A percentile compares a stretch with the other conserved stretches of the same genome.
Evolutionary conservation across 2,329 filamentous ascomycete genomes (phyloP).

Genomic region (Thelonectria discophora): DNA sequence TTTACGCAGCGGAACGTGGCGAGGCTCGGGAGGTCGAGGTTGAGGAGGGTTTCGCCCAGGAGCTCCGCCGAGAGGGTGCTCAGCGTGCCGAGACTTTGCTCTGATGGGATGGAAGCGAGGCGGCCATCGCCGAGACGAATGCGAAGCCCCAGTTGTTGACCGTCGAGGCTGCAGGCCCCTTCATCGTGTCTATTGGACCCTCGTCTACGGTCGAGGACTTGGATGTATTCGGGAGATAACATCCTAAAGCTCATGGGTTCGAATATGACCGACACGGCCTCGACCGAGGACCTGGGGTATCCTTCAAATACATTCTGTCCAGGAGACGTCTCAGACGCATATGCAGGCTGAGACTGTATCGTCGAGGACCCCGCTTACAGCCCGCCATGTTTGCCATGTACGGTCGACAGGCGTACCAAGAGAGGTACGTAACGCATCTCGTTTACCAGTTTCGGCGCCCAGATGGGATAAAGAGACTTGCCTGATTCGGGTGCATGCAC

Average conservation of each 20-base stretch:
- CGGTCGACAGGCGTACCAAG: background rate
- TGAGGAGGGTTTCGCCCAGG: slow-evolving; percentile 38
- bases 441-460: background rate
- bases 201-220: background rate
- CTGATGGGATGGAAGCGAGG: slow-evolving; percentile 4
- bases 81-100: slow-evolving; percentile 36
- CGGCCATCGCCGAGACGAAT: slow-evolving; percentile 41
- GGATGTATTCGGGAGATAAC: background rate
- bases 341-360: background rate
- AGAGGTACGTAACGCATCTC: background rate
- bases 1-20: slow-evolving; percentile 48
- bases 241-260: background rate
- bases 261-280: background rate
- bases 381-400: background rate
- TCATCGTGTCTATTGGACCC: background rate
- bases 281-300: background rate
- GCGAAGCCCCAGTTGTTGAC: background rate
- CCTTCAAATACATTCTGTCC: background rate
- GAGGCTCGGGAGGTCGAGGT: slow-evolving; percentile 46
- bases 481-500: background rate
- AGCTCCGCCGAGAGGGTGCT: slow-evolving; percentile 44
- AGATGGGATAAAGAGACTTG: background rate
- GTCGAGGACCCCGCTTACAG: background rate
- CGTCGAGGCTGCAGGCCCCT: background rate
- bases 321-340: background rate